Evolutionary conservation across 306 rosid species (phyloP).

Genomic region (Ziziphus jujuba): DNA sequence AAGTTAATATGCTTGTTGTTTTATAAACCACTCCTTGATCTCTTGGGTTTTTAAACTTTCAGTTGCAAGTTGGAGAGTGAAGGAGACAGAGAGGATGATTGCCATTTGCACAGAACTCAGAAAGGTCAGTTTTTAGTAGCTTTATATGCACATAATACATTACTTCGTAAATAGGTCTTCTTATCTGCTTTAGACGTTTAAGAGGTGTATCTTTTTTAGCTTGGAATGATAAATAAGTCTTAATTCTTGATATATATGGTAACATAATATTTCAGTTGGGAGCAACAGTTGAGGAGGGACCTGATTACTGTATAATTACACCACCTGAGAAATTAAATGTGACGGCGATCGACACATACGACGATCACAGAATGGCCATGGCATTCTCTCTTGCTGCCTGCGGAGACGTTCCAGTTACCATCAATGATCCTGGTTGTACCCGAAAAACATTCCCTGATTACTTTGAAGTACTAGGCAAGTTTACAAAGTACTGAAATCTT

Average conservation of each 20-base stretch:
- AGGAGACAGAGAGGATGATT: slow-evolving; percentile 98
- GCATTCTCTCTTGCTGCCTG: slow-evolving; percentile 98
- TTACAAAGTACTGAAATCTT: slow-evolving; percentile 58
- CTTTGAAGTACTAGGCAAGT: slow-evolving; percentile 83
- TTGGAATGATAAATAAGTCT: background rate
- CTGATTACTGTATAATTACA: slow-evolving; percentile 91
- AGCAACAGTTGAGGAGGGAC: slow-evolving; percentile 96
- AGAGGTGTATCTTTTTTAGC: background rate
- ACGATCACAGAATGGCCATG: slow-evolving; percentile 99
- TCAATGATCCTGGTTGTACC: slow-evolving; percentile 97
- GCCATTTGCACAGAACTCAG: slow-evolving; percentile 99
- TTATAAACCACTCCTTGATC: slow-evolving; percentile 12
- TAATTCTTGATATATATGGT: background rate
- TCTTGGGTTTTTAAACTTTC: slow-evolving; percentile 25
- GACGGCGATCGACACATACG: slow-evolving; percentile 87
- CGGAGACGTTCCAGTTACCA: slow-evolving; percentile 88
- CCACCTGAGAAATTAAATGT: slow-evolving; percentile 86
- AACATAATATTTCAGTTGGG: slow-evolving; percentile 65
- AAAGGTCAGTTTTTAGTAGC: slow-evolving; percentile 53
- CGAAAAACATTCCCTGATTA: slow-evolving; percentile 95
- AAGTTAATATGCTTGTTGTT: background rate
- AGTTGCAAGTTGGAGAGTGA: slow-evolving; percentile 99
- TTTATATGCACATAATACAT: slow-evolving; percentile 16
- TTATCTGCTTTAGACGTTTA: no score
- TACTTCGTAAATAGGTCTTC: background rate